A percentile compares a stretch with the other conserved stretches of the same genome.
Evolutionary conservation across 2,329 filamentous ascomycete genomes (phyloP).

Genomic region (Stagonosporopsis tanaceti): DNA sequence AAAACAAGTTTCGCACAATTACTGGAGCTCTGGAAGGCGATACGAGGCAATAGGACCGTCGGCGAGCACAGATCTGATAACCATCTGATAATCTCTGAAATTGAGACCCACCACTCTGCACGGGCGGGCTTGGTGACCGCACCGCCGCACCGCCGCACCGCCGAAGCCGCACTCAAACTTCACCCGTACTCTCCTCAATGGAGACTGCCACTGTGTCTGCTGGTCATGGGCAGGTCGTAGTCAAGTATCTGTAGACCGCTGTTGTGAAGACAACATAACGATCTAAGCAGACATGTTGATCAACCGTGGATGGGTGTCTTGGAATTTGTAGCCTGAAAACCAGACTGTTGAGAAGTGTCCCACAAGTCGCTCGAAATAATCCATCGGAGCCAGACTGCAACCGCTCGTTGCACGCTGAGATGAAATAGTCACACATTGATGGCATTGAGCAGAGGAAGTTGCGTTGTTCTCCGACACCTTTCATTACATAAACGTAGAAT

Average conservation of each 20-base stretch:
- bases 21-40: neutral
- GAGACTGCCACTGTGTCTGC: no score
- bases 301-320: no score
- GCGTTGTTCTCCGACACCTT: neutral
- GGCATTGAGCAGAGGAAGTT: neutral
- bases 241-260: no score
- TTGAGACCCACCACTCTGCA: slow-evolving; percentile 4
- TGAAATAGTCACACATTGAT: neutral
- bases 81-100: slow-evolving; percentile 16
- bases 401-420: neutral
- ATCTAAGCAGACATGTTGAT: no score
- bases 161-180: neutral
- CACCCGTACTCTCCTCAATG: neutral
- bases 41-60: neutral
- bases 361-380: neutral
- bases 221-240: no score
- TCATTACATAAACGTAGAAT: neutral
- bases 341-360: neutral
- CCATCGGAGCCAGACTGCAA: neutral
- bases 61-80: slow-evolving; percentile 8
- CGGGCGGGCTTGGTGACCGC: slow-evolving; percentile 1
- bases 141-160: neutral
- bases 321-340: no score
- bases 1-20: no score
- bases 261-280: no score